Percentiles rank a stretch among this genome's conserved stretches.
These are phyloP conservation scores for Lomentospora prolificans DNA, from an alignment of 2,329 filamentous ascomycete species.

Conservation along the genomic window DNA sequence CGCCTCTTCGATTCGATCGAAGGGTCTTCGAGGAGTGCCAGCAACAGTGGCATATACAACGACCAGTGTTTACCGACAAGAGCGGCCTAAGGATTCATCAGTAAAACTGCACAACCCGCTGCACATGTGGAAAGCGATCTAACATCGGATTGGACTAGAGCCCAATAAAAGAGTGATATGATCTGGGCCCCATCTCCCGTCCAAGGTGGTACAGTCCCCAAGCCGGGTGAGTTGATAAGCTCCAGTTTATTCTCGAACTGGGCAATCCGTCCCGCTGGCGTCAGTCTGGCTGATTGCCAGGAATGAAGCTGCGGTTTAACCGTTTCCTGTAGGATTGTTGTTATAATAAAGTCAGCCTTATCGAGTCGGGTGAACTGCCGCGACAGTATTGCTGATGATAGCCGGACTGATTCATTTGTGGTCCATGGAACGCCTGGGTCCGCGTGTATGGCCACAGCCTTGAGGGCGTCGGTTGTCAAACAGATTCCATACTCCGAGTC, in stretches of 20 bases:
- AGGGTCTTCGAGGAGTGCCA: slow-evolving; percentile 59
- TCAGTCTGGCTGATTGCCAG: neutral
- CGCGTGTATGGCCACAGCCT: neutral
- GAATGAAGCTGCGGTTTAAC: neutral
- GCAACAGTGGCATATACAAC: slow-evolving; percentile 57
- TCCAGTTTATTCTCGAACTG: neutral
- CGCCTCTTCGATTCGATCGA: slow-evolving; percentile 39
- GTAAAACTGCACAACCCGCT: slow-evolving; percentile 10
- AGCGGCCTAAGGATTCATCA: slow-evolving; percentile 20
- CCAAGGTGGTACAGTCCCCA: neutral
- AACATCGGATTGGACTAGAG: slow-evolving; percentile 40
- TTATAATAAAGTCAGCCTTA: slow-evolving; percentile 3
- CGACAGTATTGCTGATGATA: neutral
- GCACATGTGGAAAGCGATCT: slow-evolving; percentile 16
- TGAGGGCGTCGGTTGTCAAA: neutral
- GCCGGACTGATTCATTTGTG: neutral
- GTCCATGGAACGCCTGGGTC: neutral
- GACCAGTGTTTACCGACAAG: slow-evolving; percentile 52
- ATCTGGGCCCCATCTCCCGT: neutral
- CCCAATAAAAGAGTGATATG: slow-evolving; percentile 47
- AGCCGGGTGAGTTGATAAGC: neutral
- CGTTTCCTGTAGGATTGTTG: neutral
- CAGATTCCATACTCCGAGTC: neutral
- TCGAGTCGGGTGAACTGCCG: neutral
- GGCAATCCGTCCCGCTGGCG: neutral